phyloP scores from a whole-genome alignment of 192 early-diverging fungal species.

The Lobosporangium transversale region DNA sequence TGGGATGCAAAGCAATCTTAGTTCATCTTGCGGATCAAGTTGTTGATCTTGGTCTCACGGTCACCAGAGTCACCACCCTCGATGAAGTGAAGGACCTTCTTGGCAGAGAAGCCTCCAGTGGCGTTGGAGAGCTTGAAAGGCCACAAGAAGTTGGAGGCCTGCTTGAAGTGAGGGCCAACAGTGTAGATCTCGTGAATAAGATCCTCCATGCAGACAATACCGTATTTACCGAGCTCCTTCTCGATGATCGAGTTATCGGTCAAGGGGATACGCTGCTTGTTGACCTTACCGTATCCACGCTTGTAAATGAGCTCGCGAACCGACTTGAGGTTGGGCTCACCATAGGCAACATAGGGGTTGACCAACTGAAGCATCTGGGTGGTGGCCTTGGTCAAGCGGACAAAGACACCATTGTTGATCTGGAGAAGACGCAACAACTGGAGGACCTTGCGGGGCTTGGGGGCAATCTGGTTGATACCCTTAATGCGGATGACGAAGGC shows the following conservation, averaged over 20 bases:
- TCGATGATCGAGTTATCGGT: conserved; percentile 97
- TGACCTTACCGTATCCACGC: conserved; percentile 98
- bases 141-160: conserved; percentile 99
- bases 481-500: conserved; percentile 99
- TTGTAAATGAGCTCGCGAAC: conserved; percentile 99
- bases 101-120: conserved; percentile 91
- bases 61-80: conserved; percentile 98
- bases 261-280: conserved; percentile 97
- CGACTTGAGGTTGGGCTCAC: conserved; percentile 97
- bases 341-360: conserved; percentile 93
- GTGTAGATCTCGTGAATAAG: conserved; percentile 99
- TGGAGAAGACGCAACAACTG: conserved; percentile 98
- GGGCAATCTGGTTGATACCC: conserved; percentile 99
- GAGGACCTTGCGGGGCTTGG: conserved; percentile 99
- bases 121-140: conserved; percentile 99
- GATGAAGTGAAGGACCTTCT: conserved; percentile 96
- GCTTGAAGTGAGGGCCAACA: conserved; percentile 97
- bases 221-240: conserved; percentile 88
- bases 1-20: conserved; percentile 9
- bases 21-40: conserved; percentile 79
- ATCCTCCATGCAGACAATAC: conserved; percentile 98
- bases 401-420: conserved; percentile 99
- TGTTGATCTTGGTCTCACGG: conserved; percentile 98
- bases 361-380: conserved; percentile 98
- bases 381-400: conserved; percentile 96